A percentile compares a stretch with the other conserved stretches of the same genome.
phyloP scores from a whole-genome alignment of 2,329 filamentous ascomycete species.

The Alternaria gansuensis region DNA sequence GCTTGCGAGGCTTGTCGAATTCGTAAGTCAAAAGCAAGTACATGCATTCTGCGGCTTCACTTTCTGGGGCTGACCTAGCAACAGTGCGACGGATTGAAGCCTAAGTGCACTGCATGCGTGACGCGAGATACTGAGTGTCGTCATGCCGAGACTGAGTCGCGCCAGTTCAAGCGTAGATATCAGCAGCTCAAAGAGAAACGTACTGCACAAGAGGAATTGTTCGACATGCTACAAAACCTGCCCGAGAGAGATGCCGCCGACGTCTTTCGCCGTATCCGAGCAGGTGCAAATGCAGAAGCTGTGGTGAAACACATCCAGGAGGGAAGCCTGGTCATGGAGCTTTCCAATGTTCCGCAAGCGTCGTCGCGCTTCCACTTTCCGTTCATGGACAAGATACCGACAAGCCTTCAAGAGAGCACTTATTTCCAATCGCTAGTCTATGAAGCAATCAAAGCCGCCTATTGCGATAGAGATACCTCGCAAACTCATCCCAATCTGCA shows the following conservation, averaged over 20 bases:
- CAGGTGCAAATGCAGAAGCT: slow-evolving; percentile 23
- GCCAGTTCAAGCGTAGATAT: slow-evolving; percentile 19
- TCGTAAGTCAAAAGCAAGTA: slow-evolving; percentile 23
- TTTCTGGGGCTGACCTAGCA: not conserved
- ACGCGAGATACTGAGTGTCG: slow-evolving; percentile 16
- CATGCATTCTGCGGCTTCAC: not conserved
- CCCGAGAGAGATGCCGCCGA: slow-evolving; percentile 24
- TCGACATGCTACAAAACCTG: slow-evolving; percentile 19
- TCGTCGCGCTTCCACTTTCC: slow-evolving; percentile 29
- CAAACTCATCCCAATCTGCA: not conserved
- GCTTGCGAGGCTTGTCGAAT: slow-evolving; percentile 23
- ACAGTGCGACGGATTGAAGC: slow-evolving; percentile 22
- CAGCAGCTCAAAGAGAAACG: slow-evolving; percentile 15
- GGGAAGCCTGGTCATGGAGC: slow-evolving; percentile 24
- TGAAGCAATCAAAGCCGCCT: slow-evolving; percentile 12
- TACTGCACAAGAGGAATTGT: slow-evolving; percentile 25
- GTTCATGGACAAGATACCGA: slow-evolving; percentile 19
- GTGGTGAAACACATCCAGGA: slow-evolving; percentile 25
- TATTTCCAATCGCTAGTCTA: slow-evolving; percentile 24
- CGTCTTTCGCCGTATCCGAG: slow-evolving; percentile 26
- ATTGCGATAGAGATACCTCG: not conserved
- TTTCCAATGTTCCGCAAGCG: slow-evolving; percentile 24
- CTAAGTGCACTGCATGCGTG: slow-evolving; percentile 19
- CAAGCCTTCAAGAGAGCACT: slow-evolving; percentile 14
- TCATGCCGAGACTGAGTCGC: slow-evolving; percentile 16